phyloP scores from a whole-genome alignment of 2,329 filamentous ascomycete genomes.

The Cladosporium cucumerinum region DNA sequence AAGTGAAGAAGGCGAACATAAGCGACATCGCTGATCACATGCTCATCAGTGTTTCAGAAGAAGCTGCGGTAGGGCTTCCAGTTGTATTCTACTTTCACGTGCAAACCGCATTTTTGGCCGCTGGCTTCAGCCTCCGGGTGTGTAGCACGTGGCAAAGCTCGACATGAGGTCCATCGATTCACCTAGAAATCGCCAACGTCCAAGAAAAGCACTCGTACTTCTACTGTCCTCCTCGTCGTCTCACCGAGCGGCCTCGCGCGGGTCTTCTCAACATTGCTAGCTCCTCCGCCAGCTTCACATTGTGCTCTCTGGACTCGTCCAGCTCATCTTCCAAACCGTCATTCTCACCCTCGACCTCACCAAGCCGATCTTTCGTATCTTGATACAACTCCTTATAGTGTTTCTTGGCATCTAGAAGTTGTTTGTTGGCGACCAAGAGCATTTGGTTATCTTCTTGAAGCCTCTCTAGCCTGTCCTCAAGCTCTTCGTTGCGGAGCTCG shows the following conservation, averaged over 20 bases:
- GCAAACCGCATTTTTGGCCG: not conserved
- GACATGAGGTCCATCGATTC: not conserved
- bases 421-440: not conserved
- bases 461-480: not conserved
- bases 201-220: not conserved
- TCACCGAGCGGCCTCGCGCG: not conserved
- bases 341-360: not conserved
- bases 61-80: not conserved
- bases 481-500: not conserved
- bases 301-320: not conserved
- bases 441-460: not conserved
- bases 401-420: not conserved
- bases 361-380: not conserved
- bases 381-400: not conserved
- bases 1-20: not conserved
- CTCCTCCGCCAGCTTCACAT: not conserved
- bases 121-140: not conserved
- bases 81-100: not conserved
- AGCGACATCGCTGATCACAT: not conserved
- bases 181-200: not conserved
- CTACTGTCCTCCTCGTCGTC: not conserved
- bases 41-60: not conserved
- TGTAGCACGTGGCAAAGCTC: not conserved
- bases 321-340: not conserved
- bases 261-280: not conserved